Evolutionary conservation across 768 basidiomycete genomes (phyloP).

Genomic region (Agrocybe praecox): DNA sequence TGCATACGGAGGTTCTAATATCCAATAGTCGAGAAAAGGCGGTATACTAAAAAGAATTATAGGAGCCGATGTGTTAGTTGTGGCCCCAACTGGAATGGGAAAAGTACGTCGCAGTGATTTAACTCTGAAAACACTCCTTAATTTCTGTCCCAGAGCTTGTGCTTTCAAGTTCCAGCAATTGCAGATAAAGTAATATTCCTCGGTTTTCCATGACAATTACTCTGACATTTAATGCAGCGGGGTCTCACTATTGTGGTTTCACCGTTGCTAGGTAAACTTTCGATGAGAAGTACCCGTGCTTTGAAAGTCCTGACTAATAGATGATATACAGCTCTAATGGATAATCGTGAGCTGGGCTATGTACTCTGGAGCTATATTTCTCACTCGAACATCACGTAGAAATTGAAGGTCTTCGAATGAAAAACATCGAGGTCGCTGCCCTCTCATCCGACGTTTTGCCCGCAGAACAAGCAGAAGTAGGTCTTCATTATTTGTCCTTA

Average conservation of each 20-base stretch:
- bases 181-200: constrained; percentile 49
- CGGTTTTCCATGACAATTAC: not conserved
- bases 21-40: not conserved
- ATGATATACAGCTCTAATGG: constrained; percentile 66
- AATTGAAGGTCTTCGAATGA: constrained; percentile 57
- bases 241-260: constrained; percentile 80
- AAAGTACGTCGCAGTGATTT: constrained; percentile 51
- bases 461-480: constrained; percentile 58
- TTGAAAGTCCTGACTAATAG: not conserved
- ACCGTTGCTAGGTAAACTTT: constrained; percentile 62
- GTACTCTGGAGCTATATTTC: not conserved
- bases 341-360: constrained; percentile 58
- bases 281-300: not conserved
- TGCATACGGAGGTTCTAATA: constrained; percentile 56
- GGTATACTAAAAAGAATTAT: not conserved
- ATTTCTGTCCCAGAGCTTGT: constrained; percentile 58
- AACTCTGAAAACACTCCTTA: not conserved
- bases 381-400: constrained; percentile 41
- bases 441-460: constrained; percentile 66
- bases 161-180: constrained; percentile 83
- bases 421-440: constrained; percentile 59
- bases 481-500: not conserved
- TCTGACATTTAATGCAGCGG: constrained; percentile 34
- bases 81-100: constrained; percentile 90
- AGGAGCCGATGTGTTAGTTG: constrained; percentile 77